Conservation (phyloP, 2,329 filamentous ascomycete genomes). For the Ophiostoma tasmaniense region DNA sequence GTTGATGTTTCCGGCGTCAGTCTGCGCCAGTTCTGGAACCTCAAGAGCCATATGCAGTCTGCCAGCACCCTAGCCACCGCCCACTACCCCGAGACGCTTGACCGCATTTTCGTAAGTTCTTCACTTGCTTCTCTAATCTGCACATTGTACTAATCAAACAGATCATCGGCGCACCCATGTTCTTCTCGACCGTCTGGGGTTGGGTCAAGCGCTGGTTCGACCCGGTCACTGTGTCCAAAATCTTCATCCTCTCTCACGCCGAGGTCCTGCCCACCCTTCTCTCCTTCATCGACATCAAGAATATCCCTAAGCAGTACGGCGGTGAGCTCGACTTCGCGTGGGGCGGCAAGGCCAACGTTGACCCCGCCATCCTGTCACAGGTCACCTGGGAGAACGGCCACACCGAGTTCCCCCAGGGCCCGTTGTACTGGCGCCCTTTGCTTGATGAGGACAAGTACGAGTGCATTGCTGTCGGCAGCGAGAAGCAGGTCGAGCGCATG, state of each 20-base stretch:
- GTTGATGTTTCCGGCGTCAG: constrained; percentile 85
- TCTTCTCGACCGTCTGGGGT: constrained; percentile 89
- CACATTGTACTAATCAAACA: not conserved
- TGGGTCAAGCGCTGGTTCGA: constrained; percentile 96
- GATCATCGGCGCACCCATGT: constrained; percentile 76
- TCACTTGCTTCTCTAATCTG: not conserved
- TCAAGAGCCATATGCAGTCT: constrained; percentile 89
- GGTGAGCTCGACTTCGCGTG: constrained; percentile 77
- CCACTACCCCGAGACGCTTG: constrained; percentile 90
- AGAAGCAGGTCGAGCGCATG: constrained; percentile 36
- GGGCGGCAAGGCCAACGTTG: constrained; percentile 66
- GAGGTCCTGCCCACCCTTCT: constrained; percentile 72
- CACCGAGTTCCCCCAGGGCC: constrained; percentile 47
- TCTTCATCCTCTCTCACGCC: constrained; percentile 70
- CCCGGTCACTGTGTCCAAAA: constrained; percentile 89
- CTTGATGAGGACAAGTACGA: constrained; percentile 38
- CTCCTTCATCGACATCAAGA: constrained; percentile 69
- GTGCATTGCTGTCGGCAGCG: constrained; percentile 45
- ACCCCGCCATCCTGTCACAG: constrained; percentile 47
- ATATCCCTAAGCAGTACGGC: constrained; percentile 85
- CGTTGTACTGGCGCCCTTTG: constrained; percentile 48
- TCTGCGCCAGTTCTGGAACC: constrained; percentile 90
- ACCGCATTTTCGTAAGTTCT: constrained; percentile 53
- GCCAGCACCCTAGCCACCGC: constrained; percentile 81
- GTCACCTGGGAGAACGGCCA: constrained; percentile 45